phyloP scores from a whole-genome alignment of 495 filamentous ascomycete species.

The Tricharina praecox region DNA sequence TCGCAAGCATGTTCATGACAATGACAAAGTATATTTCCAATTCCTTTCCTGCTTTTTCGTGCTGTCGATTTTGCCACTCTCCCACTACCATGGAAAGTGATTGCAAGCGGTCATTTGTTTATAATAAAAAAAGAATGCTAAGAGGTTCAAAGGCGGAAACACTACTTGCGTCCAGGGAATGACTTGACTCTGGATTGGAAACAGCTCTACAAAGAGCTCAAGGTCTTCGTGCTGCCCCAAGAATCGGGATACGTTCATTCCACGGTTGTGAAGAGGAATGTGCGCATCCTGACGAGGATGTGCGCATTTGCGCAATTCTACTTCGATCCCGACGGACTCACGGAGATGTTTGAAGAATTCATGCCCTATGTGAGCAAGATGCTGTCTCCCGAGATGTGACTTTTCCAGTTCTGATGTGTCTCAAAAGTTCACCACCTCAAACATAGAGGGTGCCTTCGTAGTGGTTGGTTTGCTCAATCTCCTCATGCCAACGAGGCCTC shows the following conservation, averaged over 20 bases:
- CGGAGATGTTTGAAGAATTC: conserved; percentile 81
- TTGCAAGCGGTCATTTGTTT: conserved; percentile 1
- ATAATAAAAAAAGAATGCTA: conserved; percentile 20
- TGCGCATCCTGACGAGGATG: conserved; percentile 66
- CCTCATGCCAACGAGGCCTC: conserved; percentile 69
- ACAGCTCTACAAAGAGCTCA: conserved; percentile 80
- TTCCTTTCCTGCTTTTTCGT: conserved; percentile 21
- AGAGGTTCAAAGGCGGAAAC: conserved; percentile 56
- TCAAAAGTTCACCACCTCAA: conserved; percentile 67
- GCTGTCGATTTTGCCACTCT: not conserved
- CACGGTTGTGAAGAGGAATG: conserved; percentile 47
- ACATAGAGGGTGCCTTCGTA: conserved; percentile 73
- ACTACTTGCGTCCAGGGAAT: conserved; percentile 76
- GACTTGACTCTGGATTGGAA: conserved; percentile 87
- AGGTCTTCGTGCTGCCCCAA: conserved; percentile 67
- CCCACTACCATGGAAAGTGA: not conserved
- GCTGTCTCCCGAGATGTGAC: conserved; percentile 4
- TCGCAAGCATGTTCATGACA: conserved; percentile 89
- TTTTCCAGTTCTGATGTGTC: conserved; percentile 20
- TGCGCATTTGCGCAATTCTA: conserved; percentile 79
- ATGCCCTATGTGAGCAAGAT: conserved; percentile 43
- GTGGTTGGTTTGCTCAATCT: conserved; percentile 72
- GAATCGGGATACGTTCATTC: conserved; percentile 53
- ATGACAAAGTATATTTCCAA: conserved; percentile 59
- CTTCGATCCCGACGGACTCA: conserved; percentile 73